A percentile compares a stretch with the other conserved stretches of the same genome.
Conservation (phyloP, 139 green algal genomes). For the Volvox reticuliferus region DNA sequence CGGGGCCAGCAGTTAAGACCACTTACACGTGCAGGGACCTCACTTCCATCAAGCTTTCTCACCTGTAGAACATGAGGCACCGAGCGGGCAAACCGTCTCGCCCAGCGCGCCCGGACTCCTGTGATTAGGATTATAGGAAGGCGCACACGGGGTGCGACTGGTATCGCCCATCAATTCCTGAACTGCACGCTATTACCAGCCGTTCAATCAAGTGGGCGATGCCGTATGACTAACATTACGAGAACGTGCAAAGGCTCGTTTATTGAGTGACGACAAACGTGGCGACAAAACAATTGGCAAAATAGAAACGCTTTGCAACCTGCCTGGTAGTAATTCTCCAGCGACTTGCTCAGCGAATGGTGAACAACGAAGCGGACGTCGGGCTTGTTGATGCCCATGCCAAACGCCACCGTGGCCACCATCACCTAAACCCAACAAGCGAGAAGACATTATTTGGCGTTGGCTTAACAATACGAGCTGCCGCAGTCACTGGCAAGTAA, state of each 20-base stretch:
- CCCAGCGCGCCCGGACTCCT: constrained; percentile 71
- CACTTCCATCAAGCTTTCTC: not conserved
- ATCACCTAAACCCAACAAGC: constrained; percentile 62
- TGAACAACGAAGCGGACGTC: constrained; percentile 90
- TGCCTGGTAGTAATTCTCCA: constrained; percentile 87
- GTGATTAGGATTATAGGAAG: not conserved
- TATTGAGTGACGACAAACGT: too few species aligned
- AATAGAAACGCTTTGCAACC: not conserved
- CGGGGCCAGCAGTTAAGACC: too few species aligned
- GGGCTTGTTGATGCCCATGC: constrained; percentile 89
- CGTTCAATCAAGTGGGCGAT: too few species aligned
- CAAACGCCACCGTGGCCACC: constrained; percentile 90
- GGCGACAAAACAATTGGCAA: too few species aligned
- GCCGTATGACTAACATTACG: too few species aligned
- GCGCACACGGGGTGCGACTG: too few species aligned
- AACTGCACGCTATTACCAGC: too few species aligned
- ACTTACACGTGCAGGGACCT: too few species aligned
- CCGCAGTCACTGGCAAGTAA: too few species aligned
- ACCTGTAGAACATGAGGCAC: constrained; percentile 78
- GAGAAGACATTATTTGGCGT: not conserved
- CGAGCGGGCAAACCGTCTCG: constrained; percentile 72
- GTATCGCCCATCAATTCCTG: too few species aligned
- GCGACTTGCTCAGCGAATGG: constrained; percentile 70
- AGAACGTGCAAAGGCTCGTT: too few species aligned
- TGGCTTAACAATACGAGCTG: too few species aligned